Conservation (phyloP, 1,284 basidiomycete genomes). For the Apiotrichum akiyoshidainum region DNA sequence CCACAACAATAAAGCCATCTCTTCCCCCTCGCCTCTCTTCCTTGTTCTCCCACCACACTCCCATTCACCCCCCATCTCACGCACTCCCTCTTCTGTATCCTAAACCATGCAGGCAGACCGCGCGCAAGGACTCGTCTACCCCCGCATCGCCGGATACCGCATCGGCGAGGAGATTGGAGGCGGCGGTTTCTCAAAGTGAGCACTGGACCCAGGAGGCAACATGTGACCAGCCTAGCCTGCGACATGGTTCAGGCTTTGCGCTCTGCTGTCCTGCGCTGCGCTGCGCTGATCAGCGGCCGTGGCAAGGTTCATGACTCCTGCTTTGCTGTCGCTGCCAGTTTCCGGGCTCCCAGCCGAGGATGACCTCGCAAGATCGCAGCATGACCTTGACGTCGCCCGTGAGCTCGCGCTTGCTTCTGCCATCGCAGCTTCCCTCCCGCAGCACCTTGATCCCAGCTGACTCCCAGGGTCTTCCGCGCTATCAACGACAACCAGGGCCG, state of each 20-base stretch:
- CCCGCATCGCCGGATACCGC: constrained; percentile 60
- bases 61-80: not conserved
- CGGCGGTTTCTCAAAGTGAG: constrained; percentile 77
- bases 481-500: constrained; percentile 61
- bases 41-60: too few species aligned
- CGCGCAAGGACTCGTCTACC: constrained; percentile 25
- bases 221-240: too few species aligned
- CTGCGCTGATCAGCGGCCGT: too few species aligned
- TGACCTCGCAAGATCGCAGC: too few species aligned
- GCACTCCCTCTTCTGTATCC: not conserved
- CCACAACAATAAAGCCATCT: too few species aligned
- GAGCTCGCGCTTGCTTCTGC: not conserved
- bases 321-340: too few species aligned
- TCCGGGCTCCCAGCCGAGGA: too few species aligned
- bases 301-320: too few species aligned
- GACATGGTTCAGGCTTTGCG: too few species aligned
- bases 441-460: not conserved
- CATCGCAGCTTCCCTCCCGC: not conserved
- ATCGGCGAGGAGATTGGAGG: constrained; percentile 73
- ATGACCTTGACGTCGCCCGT: too few species aligned
- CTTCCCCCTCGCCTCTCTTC: too few species aligned
- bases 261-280: too few species aligned
- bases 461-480: constrained; percentile 71
- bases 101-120: not conserved
- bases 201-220: not conserved